Evolutionary conservation across 2,329 filamentous ascomycete species (phyloP).

Genomic region (Penicillium aurantiogriseum): DNA sequence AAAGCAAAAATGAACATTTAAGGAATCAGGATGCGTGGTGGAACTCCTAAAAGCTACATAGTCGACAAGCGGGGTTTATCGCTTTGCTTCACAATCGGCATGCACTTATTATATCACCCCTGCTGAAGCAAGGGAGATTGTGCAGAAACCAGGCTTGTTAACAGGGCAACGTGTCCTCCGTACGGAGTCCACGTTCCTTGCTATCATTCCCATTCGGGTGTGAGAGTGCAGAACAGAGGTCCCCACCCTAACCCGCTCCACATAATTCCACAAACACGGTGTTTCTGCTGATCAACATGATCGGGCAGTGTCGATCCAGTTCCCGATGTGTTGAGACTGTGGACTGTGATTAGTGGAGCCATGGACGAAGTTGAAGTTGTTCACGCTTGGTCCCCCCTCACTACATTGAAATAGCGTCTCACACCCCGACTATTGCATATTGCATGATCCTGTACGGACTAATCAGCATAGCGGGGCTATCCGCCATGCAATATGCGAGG

Average conservation of each 20-base stretch:
- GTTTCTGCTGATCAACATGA: conserved; percentile 1
- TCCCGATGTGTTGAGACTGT: conserved; percentile 16
- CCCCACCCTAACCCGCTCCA: neutral
- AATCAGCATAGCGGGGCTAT: neutral
- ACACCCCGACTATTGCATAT: neutral
- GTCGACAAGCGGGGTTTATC: neutral
- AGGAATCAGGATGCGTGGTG: neutral
- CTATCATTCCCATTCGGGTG: too few species aligned
- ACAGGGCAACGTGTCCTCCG: neutral
- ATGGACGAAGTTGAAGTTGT: neutral
- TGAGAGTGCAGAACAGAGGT: neutral
- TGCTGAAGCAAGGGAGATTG: neutral
- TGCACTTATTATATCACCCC: neutral
- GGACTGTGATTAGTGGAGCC: conserved; percentile 3
- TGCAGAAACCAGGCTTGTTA: neutral
- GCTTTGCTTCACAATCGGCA: neutral
- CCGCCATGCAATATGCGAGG: neutral
- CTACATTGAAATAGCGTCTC: neutral
- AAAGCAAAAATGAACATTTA: neutral
- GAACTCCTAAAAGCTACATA: neutral
- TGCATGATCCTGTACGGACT: neutral
- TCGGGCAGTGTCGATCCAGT: conserved; percentile 20
- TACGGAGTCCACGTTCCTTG: neutral
- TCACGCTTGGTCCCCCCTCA: neutral
- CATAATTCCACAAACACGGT: neutral